Evolutionary conservation across 805 yeast genomes (phyloP).

Genomic region (Metschnikowia arizonensis): DNA sequence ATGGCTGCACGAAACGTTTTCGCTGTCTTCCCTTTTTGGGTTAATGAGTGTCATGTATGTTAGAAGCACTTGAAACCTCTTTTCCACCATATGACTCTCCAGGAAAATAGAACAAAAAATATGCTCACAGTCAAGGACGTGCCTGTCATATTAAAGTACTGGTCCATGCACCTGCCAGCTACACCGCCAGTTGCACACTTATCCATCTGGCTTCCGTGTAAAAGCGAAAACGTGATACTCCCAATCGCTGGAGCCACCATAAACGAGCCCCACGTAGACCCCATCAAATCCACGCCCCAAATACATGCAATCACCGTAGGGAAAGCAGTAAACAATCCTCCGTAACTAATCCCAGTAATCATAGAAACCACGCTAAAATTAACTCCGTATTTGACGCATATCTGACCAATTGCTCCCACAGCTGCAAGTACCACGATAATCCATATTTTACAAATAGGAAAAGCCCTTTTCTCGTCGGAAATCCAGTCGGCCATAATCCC

Average conservation of each 20-base stretch:
- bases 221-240: constrained; percentile 59
- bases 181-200: constrained; percentile 22
- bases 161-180: constrained; percentile 21
- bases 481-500: constrained; percentile 69
- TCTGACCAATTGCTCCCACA: constrained; percentile 34
- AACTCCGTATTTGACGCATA: constrained; percentile 9
- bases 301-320: constrained; percentile 80
- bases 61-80: constrained; percentile 28
- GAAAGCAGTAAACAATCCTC: constrained; percentile 78
- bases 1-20: too few relatives aligned
- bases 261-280: constrained; percentile 89
- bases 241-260: constrained; percentile 89
- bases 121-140: constrained; percentile 25
- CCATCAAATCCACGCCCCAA: constrained; percentile 87
- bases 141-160: constrained; percentile 28
- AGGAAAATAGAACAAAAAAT: constrained; percentile 22
- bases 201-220: constrained; percentile 67
- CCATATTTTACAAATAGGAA: constrained; percentile 34
- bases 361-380: constrained; percentile 33
- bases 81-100: constrained; percentile 30
- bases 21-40: too few relatives aligned
- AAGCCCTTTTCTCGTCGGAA: constrained; percentile 24
- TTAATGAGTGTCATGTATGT: not conserved
- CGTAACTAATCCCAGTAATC: constrained; percentile 68
- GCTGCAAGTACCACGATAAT: constrained; percentile 24